phyloP scores from a whole-genome alignment of 1,284 basidiomycete genomes.

The Laetiporus sulphureus region DNA sequence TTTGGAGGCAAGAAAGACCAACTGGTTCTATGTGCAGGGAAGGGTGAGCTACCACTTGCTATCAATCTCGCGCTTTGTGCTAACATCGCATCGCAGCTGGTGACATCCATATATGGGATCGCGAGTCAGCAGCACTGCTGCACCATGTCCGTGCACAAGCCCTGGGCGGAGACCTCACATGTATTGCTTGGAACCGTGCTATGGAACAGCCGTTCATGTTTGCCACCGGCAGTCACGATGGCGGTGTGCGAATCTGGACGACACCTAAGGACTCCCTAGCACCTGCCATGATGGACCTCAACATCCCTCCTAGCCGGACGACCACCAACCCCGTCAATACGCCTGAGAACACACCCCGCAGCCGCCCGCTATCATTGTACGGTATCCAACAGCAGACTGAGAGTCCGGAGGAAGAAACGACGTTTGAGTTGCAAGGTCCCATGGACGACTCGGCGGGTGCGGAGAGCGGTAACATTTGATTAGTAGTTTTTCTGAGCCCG shows the following conservation, averaged over 20 bases:
- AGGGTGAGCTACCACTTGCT: slow-evolving; percentile 37
- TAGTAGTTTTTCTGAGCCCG: no score
- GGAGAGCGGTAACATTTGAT: no score
- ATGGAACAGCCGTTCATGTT: slow-evolving; percentile 66
- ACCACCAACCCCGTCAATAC: no score
- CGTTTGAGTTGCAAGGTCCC: no score
- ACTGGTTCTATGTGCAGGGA: slow-evolving; percentile 68
- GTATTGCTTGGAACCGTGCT: slow-evolving; percentile 70
- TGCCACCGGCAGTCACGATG: slow-evolving; percentile 72
- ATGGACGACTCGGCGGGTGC: no score
- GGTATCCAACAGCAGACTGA: no score
- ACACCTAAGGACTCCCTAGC: no score
- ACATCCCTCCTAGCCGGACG: no score
- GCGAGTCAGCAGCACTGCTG: slow-evolving; percentile 61
- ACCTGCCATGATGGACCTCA: no score
- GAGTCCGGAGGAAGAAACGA: no score
- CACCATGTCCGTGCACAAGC: slow-evolving; percentile 58
- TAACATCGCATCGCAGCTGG: slow-evolving; percentile 40
- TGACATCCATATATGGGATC: slow-evolving; percentile 81
- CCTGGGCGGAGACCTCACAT: slow-evolving; percentile 62
- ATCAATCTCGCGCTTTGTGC: not conserved
- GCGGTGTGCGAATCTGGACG: slow-evolving; percentile 68
- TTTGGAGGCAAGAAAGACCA: slow-evolving; percentile 75
- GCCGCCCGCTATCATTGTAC: no score
- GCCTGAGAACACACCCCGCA: no score